Evolutionary conservation across 169 alveolate genomes (phyloP).

Genomic region (Eimeria mitis): DNA sequence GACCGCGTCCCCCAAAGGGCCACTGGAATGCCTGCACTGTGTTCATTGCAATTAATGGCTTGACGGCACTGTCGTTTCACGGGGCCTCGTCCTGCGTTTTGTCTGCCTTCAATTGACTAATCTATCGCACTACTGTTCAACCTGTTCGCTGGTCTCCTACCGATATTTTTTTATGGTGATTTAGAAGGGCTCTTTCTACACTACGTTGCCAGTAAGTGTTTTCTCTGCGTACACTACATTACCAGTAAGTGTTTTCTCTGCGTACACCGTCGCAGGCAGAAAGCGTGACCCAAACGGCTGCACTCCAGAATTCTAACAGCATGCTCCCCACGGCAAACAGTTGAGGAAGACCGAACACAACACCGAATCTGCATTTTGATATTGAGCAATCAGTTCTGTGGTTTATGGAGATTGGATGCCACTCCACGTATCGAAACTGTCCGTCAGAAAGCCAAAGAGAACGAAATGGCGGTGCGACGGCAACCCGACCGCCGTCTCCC

Average conservation of each 20-base stretch:
- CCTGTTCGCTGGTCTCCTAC: background rate
- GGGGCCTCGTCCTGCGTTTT: too few relatives aligned
- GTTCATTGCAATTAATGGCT: too few relatives aligned
- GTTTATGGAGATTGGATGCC: background rate
- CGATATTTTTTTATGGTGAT: too few relatives aligned
- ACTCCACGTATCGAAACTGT: background rate
- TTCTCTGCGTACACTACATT: background rate
- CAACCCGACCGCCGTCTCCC: background rate
- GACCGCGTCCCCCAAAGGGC: too few relatives aligned
- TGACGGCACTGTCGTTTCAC: too few relatives aligned
- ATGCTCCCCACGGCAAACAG: background rate
- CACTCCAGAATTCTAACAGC: background rate
- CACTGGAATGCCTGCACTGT: too few relatives aligned
- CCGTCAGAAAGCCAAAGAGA: background rate
- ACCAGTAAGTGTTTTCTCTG: too few relatives aligned
- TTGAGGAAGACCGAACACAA: background rate
- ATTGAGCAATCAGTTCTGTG: background rate
- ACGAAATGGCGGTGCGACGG: background rate
- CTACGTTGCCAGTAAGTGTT: background rate
- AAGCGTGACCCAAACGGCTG: background rate
- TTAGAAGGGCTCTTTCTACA: background rate
- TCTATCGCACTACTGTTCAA: background rate
- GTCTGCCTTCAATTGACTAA: too few relatives aligned
- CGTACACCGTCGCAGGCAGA: too few relatives aligned
- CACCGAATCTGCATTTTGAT: background rate